These are phyloP conservation scores for Dendrothele bispora DNA, from an alignment of 768 basidiomycete species.

Conservation along the genomic window DNA sequence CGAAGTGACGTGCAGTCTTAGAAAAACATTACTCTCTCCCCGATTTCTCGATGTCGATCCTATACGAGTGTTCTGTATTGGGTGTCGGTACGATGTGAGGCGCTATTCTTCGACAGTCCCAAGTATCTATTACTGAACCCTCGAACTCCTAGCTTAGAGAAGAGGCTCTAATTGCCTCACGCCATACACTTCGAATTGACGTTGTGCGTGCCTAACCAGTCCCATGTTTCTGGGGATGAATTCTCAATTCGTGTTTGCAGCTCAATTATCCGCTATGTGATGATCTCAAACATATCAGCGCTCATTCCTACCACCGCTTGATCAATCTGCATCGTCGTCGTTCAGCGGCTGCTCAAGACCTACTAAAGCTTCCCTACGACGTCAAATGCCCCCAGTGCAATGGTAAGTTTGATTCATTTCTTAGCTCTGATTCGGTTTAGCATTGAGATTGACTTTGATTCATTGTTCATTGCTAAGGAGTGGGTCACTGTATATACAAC, in stretches of 20 bases:
- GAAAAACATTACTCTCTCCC: slow-evolving; percentile 49
- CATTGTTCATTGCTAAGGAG: too few species aligned
- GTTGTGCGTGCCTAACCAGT: too few species aligned
- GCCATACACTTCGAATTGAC: slow-evolving; percentile 51
- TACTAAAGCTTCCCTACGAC: slow-evolving; percentile 46
- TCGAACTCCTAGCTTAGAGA: too few species aligned
- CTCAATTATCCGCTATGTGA: slow-evolving; percentile 51
- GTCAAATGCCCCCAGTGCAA: slow-evolving; percentile 73
- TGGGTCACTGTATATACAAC: slow-evolving; percentile 41
- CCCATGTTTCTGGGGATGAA: too few species aligned
- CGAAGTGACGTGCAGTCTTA: slow-evolving; percentile 46
- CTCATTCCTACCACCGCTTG: slow-evolving; percentile 67
- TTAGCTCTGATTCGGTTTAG: too few species aligned
- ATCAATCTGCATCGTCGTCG: slow-evolving; percentile 60
- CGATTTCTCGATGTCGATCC: slow-evolving; percentile 49
- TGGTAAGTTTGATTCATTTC: too few species aligned
- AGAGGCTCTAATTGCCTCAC: slow-evolving; percentile 62
- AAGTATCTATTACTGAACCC: too few species aligned
- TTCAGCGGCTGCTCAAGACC: slow-evolving; percentile 43
- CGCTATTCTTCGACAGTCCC: too few species aligned
- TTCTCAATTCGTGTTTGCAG: too few species aligned
- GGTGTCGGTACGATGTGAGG: slow-evolving; percentile 65
- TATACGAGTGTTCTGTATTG: slow-evolving; percentile 68
- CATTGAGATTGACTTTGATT: too few species aligned
- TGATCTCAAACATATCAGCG: slow-evolving; percentile 37